Base-by-base conservation (phyloP, 1,284 basidiomycete genomes). In the Megacollybia platyphylla region DNA sequence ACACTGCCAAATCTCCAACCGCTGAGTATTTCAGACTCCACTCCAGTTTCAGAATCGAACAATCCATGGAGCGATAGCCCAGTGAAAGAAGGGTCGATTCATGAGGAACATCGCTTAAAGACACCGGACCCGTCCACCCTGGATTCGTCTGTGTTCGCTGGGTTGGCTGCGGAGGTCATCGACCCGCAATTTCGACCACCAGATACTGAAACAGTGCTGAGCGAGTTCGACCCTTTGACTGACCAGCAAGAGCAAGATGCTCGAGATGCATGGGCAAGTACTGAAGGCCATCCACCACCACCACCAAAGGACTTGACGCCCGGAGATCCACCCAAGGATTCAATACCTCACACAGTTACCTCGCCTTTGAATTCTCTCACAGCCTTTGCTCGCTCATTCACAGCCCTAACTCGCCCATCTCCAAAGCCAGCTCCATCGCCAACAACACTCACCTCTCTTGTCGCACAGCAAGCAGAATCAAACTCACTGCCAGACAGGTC, bases 211-310 rank as follows among this genome's bases (percentile, higher is more conserved):
- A 71, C 75, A 26, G 60, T 79, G 4, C 56, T 82, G 39, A 60
- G 59, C 27, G 71, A 81, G 52, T 83, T 85, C 52, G 80, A 85
- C 59, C 80, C 81, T 13, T 60, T 83, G 26, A 73, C 61, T 1
- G 70, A 64, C 50, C 54, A 63, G 35, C 73, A 76, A 46, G 76
- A 79, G 54, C 59, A 66, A 46, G 70, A 67, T 34, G 75, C 79
- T 4, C 67, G 65, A 36, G 66, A 72, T 15, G 79, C 78, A 39
- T 83, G 79, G 79, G 69, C 67, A 47, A 62, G 54, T 24, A 59
- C 74, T 13, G 70, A 78, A 50, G 64, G 67, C 0, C 76, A 81
- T 55, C 74, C 74, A 10, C 74, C 73, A 37, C 74, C 73, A 37
- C 64, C 64, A 15, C 57, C 58, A 35, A 35, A 46, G 17, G 15